Conservation (phyloP, 1,139 yeast genomes). For the Lodderomyces theae region DNA sequence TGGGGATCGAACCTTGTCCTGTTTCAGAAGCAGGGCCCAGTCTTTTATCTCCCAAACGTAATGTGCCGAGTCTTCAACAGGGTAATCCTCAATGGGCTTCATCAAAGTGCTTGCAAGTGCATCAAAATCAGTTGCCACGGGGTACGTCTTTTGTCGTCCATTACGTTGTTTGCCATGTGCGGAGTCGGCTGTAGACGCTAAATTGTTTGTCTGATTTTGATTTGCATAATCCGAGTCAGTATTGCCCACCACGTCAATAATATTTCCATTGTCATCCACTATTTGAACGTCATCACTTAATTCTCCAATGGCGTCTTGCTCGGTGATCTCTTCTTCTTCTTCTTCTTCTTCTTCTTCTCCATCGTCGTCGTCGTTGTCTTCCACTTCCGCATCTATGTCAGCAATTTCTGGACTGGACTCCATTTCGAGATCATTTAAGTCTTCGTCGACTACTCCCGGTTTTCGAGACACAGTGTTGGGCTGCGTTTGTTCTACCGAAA, state of each 20-base stretch:
- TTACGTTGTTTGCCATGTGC: not conserved
- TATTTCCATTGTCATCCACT: conserved; percentile 7
- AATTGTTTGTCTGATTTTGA: not conserved
- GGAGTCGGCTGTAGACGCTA: not conserved
- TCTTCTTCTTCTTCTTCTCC: conserved; percentile 5
- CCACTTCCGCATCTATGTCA: conserved; percentile 13
- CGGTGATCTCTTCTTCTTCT: conserved; percentile 9
- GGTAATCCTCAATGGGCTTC: conserved; percentile 47
- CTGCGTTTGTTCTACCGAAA: not conserved
- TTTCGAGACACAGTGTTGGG: not conserved
- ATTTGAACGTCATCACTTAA: conserved; percentile 8
- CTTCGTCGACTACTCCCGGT: not conserved
- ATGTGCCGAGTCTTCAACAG: conserved; percentile 36
- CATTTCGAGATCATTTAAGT: conserved; percentile 1
- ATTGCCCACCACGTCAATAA: conserved; percentile 4
- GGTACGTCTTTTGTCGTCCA: conserved; percentile 11
- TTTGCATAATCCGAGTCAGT: not conserved
- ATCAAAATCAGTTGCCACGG: conserved; percentile 32
- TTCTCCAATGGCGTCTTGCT: conserved; percentile 7
- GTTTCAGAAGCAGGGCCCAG: conserved; percentile 51
- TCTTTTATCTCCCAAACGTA: conserved; percentile 76
- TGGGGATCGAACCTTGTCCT: conserved; percentile 51
- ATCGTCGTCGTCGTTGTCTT: conserved; percentile 8
- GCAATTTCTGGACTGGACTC: conserved; percentile 11
- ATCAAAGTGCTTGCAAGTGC: conserved; percentile 30